Evolutionary conservation across 2,329 filamentous ascomycete species (phyloP).

Genomic region (Alternaria rosae): DNA sequence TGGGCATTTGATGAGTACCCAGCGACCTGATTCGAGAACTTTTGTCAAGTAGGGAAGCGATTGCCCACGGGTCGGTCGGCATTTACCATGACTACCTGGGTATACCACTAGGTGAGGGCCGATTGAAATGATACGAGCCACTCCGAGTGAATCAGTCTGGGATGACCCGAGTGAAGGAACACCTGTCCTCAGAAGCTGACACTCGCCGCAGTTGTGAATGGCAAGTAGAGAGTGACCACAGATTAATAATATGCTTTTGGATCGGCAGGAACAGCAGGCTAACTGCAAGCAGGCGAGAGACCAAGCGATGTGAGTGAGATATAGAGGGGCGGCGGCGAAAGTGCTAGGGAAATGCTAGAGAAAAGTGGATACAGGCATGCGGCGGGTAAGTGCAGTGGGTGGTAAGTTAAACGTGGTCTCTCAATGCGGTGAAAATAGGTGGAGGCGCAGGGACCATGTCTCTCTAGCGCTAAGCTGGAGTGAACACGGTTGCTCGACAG

Average conservation of each 20-base stretch:
- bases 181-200: slow-evolving; percentile 35
- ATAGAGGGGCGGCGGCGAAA: slow-evolving; percentile 3
- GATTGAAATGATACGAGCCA: not conserved
- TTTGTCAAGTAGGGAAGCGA: not conserved
- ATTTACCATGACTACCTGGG: not conserved
- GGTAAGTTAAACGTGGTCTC: slow-evolving; percentile 33
- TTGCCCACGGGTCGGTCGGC: not conserved
- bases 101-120: not conserved
- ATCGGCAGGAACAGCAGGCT: slow-evolving; percentile 22
- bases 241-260: slow-evolving; percentile 36
- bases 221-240: slow-evolving; percentile 17
- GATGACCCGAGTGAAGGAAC: slow-evolving; percentile 18
- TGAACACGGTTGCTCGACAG: slow-evolving; percentile 2
- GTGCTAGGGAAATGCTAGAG: not conserved
- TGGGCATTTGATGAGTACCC: not conserved
- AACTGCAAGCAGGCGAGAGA: slow-evolving; percentile 16
- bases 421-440: slow-evolving; percentile 16
- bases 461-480: slow-evolving; percentile 1
- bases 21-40: not conserved
- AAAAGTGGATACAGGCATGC: slow-evolving; percentile 3
- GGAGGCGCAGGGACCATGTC: slow-evolving; percentile 11
- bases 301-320: not conserved
- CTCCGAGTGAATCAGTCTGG: not conserved
- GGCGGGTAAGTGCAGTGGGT: slow-evolving; percentile 10
- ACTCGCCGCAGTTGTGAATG: slow-evolving; percentile 1